Base-by-base conservation (phyloP, 176 grass and related monocot genomes). In the Lolium perenne region DNA sequence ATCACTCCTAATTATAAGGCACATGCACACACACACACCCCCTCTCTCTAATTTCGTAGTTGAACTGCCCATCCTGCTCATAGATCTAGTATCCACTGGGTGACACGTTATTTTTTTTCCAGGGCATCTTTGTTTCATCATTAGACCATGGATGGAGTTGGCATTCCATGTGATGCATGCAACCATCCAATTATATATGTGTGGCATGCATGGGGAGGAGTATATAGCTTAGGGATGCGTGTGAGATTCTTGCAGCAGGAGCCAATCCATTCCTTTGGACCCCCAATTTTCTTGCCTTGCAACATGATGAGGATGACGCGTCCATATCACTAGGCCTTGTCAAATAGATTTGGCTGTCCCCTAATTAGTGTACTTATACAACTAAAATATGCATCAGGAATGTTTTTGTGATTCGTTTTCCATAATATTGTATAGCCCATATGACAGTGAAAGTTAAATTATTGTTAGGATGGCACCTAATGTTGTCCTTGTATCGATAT, bases 151-250 rank as follows among this genome's bases (percentile, higher is more conserved):
- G 77, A 78, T 88, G 71, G 71, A 88, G 90, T 91, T 82, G 86
- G 86, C 90, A 88, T 91, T 88, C 90, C 90, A 91, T 91, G 90
- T 91, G 82, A 88, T 59, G 82, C 32, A 82, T 73, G 82, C 86
- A 69, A 88, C 70, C 85, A 81, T 76, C 85, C 81, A 88, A 85
- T 91, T 88, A 77, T 91, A 71, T 75, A 67, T 76, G 43, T 32
- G 40, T 76, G 76, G 51, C 77, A 84, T 84, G 76, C 81, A 84
- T 84, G 83, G 57, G 48, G 68, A 72, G 69, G 45, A 29, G 68
- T 47, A 41, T 67, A 66, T 77, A 84, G 76, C 85, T 65, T 91
- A 70, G 81, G 89, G 81, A 91, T 91, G 89, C 51, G 81, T 91
- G 81, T 91, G 85, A 91, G 89, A 91, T 88, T 91, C 81, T 87